These are phyloP conservation scores for Pleurostoma richardsiae DNA, from an alignment of 2,329 filamentous ascomycete species.

Conservation along the genomic window DNA sequence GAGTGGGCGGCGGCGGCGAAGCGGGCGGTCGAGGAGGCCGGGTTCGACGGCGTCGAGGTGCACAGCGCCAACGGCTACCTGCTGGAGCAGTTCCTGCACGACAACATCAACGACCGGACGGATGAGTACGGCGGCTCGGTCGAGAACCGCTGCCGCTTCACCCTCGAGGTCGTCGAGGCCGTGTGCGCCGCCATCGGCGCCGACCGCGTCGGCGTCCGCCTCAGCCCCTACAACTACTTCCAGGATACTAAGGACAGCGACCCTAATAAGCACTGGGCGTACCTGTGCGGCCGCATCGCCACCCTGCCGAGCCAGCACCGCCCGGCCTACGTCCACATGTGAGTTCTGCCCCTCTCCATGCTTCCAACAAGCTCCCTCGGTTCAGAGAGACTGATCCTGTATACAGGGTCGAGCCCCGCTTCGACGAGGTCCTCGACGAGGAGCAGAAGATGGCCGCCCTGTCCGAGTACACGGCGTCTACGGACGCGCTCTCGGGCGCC, in stretches of 20 bases:
- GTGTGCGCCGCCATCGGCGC: slow-evolving; percentile 37
- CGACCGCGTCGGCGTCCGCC: slow-evolving; percentile 48
- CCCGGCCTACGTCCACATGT: slow-evolving; percentile 40
- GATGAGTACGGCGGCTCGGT: slow-evolving; percentile 49
- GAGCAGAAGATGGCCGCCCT: slow-evolving; percentile 34
- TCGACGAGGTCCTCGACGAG: slow-evolving; percentile 40
- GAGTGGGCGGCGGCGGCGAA: slow-evolving; percentile 49
- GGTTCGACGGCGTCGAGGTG: slow-evolving; percentile 66
- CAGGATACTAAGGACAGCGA: slow-evolving; percentile 17
- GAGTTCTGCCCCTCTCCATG: slow-evolving; percentile 5
- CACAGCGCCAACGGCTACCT: slow-evolving; percentile 57
- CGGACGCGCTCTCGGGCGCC: slow-evolving; percentile 1
- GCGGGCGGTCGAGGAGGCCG: slow-evolving; percentile 53
- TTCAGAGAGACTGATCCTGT: not conserved
- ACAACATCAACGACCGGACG: slow-evolving; percentile 41
- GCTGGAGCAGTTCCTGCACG: slow-evolving; percentile 54
- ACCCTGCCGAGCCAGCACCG: slow-evolving; percentile 23
- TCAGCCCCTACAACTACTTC: slow-evolving; percentile 44
- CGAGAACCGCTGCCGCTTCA: slow-evolving; percentile 46
- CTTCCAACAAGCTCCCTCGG: too few relatives aligned
- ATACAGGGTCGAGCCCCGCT: slow-evolving; percentile 37
- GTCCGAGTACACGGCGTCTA: slow-evolving; percentile 16
- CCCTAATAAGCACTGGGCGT: slow-evolving; percentile 27
- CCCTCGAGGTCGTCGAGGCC: slow-evolving; percentile 41
- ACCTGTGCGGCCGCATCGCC: slow-evolving; percentile 26